These are phyloP conservation scores for Steccherinum ochraceum DNA, from an alignment of 768 basidiomycete species.

Conservation along the genomic window DNA sequence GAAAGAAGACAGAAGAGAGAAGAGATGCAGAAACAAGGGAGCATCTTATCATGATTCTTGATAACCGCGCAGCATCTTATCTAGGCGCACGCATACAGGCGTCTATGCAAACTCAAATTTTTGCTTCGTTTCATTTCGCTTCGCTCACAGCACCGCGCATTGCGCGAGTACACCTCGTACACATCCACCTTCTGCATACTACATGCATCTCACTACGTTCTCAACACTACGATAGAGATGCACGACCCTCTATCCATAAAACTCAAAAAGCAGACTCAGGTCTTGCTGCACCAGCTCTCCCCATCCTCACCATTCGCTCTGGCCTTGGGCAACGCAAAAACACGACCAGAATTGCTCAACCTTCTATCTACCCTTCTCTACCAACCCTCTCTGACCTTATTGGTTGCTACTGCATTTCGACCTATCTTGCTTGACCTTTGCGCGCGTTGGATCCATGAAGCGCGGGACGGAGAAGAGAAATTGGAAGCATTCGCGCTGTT, in stretches of 20 bases:
- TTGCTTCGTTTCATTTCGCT: too few relatives aligned
- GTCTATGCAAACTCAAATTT: too few relatives aligned
- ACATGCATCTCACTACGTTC: too few relatives aligned
- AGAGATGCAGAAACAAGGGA: not conserved
- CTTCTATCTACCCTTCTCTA: slow-evolving; percentile 56
- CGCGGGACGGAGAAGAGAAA: slow-evolving; percentile 41
- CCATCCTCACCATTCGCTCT: slow-evolving; percentile 32
- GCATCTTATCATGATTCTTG: too few relatives aligned
- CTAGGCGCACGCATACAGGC: too few relatives aligned
- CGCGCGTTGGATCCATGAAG: slow-evolving; percentile 70
- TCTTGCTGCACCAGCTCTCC: slow-evolving; percentile 39
- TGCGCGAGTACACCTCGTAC: too few relatives aligned
- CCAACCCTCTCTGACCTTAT: slow-evolving; percentile 53
- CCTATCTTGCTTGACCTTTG: slow-evolving; percentile 78
- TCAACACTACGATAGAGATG: not conserved
- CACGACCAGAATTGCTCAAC: slow-evolving; percentile 38
- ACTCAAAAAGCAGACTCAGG: slow-evolving; percentile 44
- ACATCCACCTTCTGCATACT: too few relatives aligned
- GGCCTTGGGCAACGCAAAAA: slow-evolving; percentile 32
- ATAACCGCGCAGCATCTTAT: too few relatives aligned
- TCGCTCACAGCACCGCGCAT: too few relatives aligned
- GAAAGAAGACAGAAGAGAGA: not conserved
- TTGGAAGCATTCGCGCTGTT: slow-evolving; percentile 56
- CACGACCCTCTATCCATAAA: slow-evolving; percentile 56
- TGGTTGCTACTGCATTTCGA: slow-evolving; percentile 60